A percentile compares a stretch with the other conserved stretches of the same genome.
These are phyloP conservation scores for Fusarium avenaceum DNA, from an alignment of 2,329 filamentous ascomycete species.

Conservation along the genomic window DNA sequence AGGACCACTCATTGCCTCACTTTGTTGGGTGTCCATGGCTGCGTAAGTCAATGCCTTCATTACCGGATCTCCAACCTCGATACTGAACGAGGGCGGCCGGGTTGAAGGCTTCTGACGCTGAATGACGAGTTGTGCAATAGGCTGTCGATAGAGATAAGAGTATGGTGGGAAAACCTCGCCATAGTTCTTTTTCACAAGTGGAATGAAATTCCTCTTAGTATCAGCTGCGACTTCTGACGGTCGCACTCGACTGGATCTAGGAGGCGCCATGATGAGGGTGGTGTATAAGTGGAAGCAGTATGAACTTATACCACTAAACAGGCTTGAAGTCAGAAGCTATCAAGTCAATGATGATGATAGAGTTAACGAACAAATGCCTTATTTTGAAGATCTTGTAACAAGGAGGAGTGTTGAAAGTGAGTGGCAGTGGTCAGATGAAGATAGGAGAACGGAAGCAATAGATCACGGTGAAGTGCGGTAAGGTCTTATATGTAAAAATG, in stretches of 20 bases:
- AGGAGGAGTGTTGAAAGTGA: constrained; percentile 23
- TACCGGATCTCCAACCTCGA: constrained; percentile 71
- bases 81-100: constrained; percentile 62
- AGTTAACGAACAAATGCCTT: constrained; percentile 7
- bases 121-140: constrained; percentile 62
- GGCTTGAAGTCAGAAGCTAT: constrained; percentile 8
- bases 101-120: constrained; percentile 53
- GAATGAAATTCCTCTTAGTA: constrained; percentile 78
- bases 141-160: constrained; percentile 70
- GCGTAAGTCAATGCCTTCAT: constrained; percentile 71
- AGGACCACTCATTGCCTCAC: constrained; percentile 51
- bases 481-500: constrained; percentile 47
- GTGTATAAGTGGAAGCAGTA: constrained; percentile 11
- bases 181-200: constrained; percentile 71
- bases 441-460: constrained; percentile 20
- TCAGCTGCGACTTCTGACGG: constrained; percentile 77
- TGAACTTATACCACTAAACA: constrained; percentile 1
- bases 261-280: constrained; percentile 50
- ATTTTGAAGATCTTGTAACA: constrained; percentile 11
- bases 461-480: constrained; percentile 36
- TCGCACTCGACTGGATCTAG: constrained; percentile 53
- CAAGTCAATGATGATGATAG: constrained; percentile 17
- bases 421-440: constrained; percentile 26
- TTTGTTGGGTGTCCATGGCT: constrained; percentile 55
- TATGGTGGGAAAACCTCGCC: constrained; percentile 66